Evolutionary conservation across 495 filamentous ascomycete genomes (phyloP), one percentile per base, ranked within the genome.

Genomic region (Mytilinidion resinicola): DNA sequence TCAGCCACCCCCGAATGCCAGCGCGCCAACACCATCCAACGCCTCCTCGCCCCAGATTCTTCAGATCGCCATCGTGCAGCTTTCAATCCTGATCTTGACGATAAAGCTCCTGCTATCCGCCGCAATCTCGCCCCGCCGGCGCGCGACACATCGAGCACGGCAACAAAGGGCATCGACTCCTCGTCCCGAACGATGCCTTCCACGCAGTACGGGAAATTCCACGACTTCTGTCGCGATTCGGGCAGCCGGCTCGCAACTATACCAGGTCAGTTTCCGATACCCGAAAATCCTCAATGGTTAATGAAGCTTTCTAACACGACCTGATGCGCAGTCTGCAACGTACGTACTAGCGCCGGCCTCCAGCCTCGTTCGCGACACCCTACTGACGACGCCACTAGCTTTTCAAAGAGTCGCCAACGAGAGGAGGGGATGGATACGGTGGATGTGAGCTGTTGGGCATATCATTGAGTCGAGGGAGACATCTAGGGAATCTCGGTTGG

Each of bases 161-260:
- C 25, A 55, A 42, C 38, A 42, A 41, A 49, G 39, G 38, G 21
- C 11, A 21, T 38, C 11, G 12, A 43, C 47, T 49, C 19, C 47
- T 34, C 17, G 43, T 42, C 60, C 19, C 15, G 12, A 14, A 49
- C 19, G 21, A 64, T 62, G 53, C 53, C 64, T 11, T 30, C 53
- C 39, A 60, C 53, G 60, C 8, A 50, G 33, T 67, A 67, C 41
- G 63, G 66, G 35, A 64, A 64, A 51, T 64, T 60, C 71, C 66
- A 95, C 88, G 77, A 93, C 75, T 96, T 99, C 72, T 99, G 93
- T 84, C 87, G 88, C 67, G 90, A 96, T 77, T 91, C 91, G 61
- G 66, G 66, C 34, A 65, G 58, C 37, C 41, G 46, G 7, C 17
- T 30, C 11, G 55, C 64, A 8, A 96, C 92, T 61, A 79, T 99